Conservation (phyloP, 495 filamentous ascomycete genomes). For the Xylaria nigripes region DNA sequence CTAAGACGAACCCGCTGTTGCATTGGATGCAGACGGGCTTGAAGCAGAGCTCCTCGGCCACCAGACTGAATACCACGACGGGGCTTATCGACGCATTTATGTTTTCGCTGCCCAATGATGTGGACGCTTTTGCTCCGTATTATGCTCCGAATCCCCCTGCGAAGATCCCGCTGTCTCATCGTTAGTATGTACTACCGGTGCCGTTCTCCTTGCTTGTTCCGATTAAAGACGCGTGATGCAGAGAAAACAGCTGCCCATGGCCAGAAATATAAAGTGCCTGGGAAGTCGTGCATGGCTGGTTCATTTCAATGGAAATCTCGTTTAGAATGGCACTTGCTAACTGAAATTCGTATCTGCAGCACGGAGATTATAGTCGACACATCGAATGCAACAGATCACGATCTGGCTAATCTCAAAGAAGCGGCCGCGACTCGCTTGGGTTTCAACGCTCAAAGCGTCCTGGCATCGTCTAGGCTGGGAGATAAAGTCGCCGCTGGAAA, state of each 20-base stretch:
- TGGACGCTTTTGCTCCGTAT: conserved; percentile 25
- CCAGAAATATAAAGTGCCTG: neutral
- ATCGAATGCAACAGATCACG: conserved; percentile 19
- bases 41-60: conserved; percentile 24
- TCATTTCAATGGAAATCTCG: neutral
- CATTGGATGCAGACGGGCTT: conserved; percentile 38
- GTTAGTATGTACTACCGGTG: conserved; percentile 16
- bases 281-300: neutral
- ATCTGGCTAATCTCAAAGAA: conserved; percentile 16
- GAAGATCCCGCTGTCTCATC: conserved; percentile 33
- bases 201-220: neutral
- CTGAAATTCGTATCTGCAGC: neutral
- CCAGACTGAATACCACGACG: conserved; percentile 21
- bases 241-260: neutral
- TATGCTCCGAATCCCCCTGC: conserved; percentile 34
- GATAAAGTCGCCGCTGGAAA: conserved; percentile 35
- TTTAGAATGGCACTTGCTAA: neutral
- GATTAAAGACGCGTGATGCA: too few species aligned
- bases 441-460: conserved; percentile 25
- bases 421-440: conserved; percentile 25
- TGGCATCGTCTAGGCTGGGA: conserved; percentile 25
- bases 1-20: conserved; percentile 30
- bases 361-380: conserved; percentile 36
- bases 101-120: conserved; percentile 23
- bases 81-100: conserved; percentile 27